Evolutionary conservation across 345 rosid genomes (phyloP), one percentile per base, ranked within the genome.

Genomic region (Pistacia vera): DNA sequence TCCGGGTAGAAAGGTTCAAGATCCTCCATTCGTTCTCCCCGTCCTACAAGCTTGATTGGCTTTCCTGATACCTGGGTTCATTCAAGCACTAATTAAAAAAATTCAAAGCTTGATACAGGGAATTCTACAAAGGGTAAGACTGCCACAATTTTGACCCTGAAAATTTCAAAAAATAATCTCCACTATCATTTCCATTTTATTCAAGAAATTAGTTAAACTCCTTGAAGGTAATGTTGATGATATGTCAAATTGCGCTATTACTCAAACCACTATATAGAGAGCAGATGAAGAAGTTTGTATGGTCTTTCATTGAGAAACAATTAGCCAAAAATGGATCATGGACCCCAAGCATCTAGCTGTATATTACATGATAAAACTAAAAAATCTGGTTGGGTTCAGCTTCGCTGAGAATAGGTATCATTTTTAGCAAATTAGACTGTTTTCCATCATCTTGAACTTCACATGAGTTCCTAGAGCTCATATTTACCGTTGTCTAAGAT

Each of bases 1-100:
- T 91, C 87, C 0, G 99, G 99, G 78, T 96, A 96, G 85, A 96
- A 96, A 63, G 98, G 99, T 85, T 93, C 99, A 77, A 96, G 98
- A 83, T 96, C 99, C 82, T 96, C 98, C 90, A 96, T 90, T 48
- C 95, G 77, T 81, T 96, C 99, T 83, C 99, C 99, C 57, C 98
- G 93, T 63, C 99, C 98, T 18, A 96, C 98, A 81, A 93, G 93
- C 77, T 96, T 96, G 70, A 96, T 93, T 76, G 99, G 98, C 80
- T 88, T 96, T 80, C 98, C 97, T 64, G 99, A 93, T 72, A 96
- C 98, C 99, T 93, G 80, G 69, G 36, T 71, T 25, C 69, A 75
- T 67, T 74, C 61, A 63, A 68, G 68, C 20, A 63, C 48, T 63
- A 68, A 49, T 46, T 77, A 68, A 17, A 64, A 66, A 56, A 4